Evolutionary conservation across 768 basidiomycete genomes (phyloP), one percentile per base, ranked within the genome.

Genomic region (Coprinellus micaceus): DNA sequence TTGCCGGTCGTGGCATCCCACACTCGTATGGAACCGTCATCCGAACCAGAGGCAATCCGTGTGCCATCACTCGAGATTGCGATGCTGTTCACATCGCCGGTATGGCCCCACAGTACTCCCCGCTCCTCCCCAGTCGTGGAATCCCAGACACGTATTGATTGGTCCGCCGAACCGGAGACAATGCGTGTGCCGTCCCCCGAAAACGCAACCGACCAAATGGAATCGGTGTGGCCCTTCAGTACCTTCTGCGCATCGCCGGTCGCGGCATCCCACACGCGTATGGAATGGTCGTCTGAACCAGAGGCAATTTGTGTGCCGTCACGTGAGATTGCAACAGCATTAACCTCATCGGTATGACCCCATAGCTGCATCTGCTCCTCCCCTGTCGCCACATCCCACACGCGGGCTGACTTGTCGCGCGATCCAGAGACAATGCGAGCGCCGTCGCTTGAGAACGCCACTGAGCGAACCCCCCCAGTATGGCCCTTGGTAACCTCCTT

Each of bases 101-200:
- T 33, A 26, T 52, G 58, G 28, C 45, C 52, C 21, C 45, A 21
- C 13, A 66, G 51, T 9, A 21, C 52, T 7, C n/a, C 13, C n/a
- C 53, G 29, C 12, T 28, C 2, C 19, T 46, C 13, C 2, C 66
- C 61, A 3, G 54, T 63, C 2, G n/a, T 21, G 11, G 51, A 36
- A 53, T 60, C 51, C 60, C 58, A 61, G 24, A 66, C 13, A 12
- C 54, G 33, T 10, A 66, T 22, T 10, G 61, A 64, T n/a, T 54
- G 41, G 47, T 69, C 66, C 25, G 52, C 12, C 10, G 67, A 76
- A n/a, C 69, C 67, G 25, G 76, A 76, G 5, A 67, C 71, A 28
- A 47, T 28, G 10, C 19, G 11, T 3, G 22, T 17, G 9, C 46
- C 46, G 6, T 47, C 46, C 21, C 13, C 5, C 11, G 46, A 47